Evolutionary conservation across 2,329 filamentous ascomycete genomes (phyloP), one percentile per base, ranked within the genome.

Genomic region (Sphaerulina populicola): DNA sequence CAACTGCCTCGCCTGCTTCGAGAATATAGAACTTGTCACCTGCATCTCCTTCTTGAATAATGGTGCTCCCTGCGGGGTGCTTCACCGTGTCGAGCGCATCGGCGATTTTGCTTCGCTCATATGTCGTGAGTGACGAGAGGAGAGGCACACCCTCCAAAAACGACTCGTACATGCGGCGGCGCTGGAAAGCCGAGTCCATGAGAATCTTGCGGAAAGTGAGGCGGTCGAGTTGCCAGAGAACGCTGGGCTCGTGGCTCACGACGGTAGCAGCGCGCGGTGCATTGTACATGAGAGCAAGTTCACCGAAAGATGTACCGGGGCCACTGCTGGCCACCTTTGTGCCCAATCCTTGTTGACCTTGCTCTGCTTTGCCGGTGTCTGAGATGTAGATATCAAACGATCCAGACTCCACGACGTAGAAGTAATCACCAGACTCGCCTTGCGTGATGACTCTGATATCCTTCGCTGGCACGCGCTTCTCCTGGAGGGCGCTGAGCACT

Each of bases 201-300:
- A 98, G 77, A 58, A 98, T 97, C 55, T 93, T 87, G 62, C 93
- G 88, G 78, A 98, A 98, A 8, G 93, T 98, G 57, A 96, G 79
- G 47, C 93, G 88, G 67, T 98, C 93, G 45, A 98, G 77, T 15
- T 89, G 89, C 93, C 93, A 98, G 8, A 98, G 78, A 3, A 85
- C 90, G 64, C 86, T 90, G 2, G 83, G 68, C 63, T 94, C 87
- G 10, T 85, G 82, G 29, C 88, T 94, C 55, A 94, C 80, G 54
- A 98, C 88, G 0, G 93, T 97, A 3, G 93, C 93, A 38, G 93
- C 93, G 65, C 93, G 88, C 23, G 93, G 93, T 18, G 93, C 89
- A 65, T 97, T 96, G 74, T 98, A 97, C 93, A 98, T 97, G 63
- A 98, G 77, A 10, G 93, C 93, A 51, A 98, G 77, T 73, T 98